Base-by-base conservation (phyloP, 2,329 filamentous ascomycete genomes). In the Phaeomoniella chlamydospora region DNA sequence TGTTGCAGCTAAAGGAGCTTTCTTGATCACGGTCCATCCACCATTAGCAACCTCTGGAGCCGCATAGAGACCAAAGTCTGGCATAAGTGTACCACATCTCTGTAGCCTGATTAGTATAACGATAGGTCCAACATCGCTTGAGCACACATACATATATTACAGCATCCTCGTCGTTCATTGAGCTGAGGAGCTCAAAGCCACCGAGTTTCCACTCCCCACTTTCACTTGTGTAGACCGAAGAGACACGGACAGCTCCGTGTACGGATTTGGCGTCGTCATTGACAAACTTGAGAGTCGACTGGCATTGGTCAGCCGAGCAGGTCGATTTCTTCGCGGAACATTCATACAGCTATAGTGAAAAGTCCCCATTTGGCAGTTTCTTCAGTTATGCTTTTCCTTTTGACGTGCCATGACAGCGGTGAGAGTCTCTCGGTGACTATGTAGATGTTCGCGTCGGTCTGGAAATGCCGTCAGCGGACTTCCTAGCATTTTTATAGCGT, bases 301-400 rank as follows among this genome's bases (percentile, higher is more conserved):
- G 44, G 15, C 40, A 38, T 37, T 32, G 11, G 29, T 32, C 18
- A 34, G 12, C 32, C 30, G 18, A 34, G 29, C 3, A 15, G 13
- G n/a, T 19, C 15, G 5, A 39, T 11, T 19, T 13, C 18, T 18
- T 2, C 29, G 26, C 40, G 17, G 19, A 34, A 3, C 65, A 31
- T 35, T 31, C 59, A 41, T 68, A 86, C 81, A 45, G 90, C 86
- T 43, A 96, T 65, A 48, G 76, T 83, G 56, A 85, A 82, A 29
- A 98, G 60, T 0, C 90, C 90, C 90, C 90, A 98, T 74, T 94
- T 98, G 33, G 90, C 74, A 1, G 88, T 96, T 63, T 96, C 90
- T 29, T 85, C 78, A 41, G 77, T 86, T 41, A 96, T 58, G 53
- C 83, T 90, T 62, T 84, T 87, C 47, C 88, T 70, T 62, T 81